Conservation (phyloP, 495 filamentous ascomycete genomes). For the Penicillium salamii region DNA sequence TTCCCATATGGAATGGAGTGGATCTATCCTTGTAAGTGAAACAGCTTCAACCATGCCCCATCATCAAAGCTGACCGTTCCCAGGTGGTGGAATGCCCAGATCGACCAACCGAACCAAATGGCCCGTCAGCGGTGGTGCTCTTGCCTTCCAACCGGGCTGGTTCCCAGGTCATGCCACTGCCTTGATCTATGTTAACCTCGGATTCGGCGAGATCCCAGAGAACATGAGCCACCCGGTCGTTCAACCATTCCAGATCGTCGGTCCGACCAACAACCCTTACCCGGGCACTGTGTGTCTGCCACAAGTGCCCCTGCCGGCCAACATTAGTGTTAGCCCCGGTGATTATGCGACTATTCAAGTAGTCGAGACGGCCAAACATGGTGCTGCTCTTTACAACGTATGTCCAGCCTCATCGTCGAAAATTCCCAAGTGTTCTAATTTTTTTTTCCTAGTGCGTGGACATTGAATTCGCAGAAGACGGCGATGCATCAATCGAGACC, state of each 20-base stretch:
- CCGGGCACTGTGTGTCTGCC: slow-evolving; percentile 86
- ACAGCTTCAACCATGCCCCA: not conserved
- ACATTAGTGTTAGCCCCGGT: slow-evolving; percentile 68
- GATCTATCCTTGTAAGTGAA: slow-evolving; percentile 88
- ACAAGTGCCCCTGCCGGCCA: slow-evolving; percentile 80
- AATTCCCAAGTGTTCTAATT: slow-evolving; percentile 16
- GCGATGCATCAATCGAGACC: slow-evolving; percentile 56
- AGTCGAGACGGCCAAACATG: slow-evolving; percentile 84
- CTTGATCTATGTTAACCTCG: slow-evolving; percentile 91
- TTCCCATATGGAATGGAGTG: slow-evolving; percentile 96
- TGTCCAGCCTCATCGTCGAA: no score
- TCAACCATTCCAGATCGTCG: slow-evolving; percentile 79
- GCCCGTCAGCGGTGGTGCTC: slow-evolving; percentile 81
- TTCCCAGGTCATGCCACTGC: slow-evolving; percentile 86
- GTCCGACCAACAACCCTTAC: slow-evolving; percentile 78
- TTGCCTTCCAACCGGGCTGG: slow-evolving; percentile 92
- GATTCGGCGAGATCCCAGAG: slow-evolving; percentile 74
- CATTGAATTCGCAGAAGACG: slow-evolving; percentile 72
- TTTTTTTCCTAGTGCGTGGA: slow-evolving; percentile 81
- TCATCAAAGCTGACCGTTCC: slow-evolving; percentile 4
- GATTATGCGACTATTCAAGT: slow-evolving; percentile 95
- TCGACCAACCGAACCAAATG: slow-evolving; percentile 86
- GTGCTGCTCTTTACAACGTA: slow-evolving; percentile 89
- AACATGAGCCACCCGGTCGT: slow-evolving; percentile 90
- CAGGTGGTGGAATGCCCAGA: slow-evolving; percentile 81